A percentile compares a stretch with the other conserved stretches of the same genome.
phyloP scores from a whole-genome alignment of 2,329 filamentous ascomycete species.

The Cladosporium cucumerinum region DNA sequence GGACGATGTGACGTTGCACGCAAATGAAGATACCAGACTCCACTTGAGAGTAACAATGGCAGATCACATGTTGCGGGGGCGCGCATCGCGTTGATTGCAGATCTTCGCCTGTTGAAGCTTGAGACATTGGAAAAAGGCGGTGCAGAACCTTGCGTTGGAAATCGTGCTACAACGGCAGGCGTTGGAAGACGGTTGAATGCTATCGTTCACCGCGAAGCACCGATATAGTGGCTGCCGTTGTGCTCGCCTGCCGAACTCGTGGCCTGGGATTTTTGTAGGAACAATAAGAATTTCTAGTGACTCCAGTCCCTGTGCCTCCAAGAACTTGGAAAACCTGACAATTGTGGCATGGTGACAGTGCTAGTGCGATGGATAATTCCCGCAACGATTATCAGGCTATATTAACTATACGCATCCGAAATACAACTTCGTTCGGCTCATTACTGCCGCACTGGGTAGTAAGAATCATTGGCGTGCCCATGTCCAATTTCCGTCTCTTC shows the following conservation, averaged over 20 bases:
- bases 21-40: not conserved
- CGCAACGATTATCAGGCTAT: not conserved
- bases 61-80: conserved; percentile 1
- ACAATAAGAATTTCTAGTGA: not conserved
- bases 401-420: not conserved
- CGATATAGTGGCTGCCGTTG: not conserved
- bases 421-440: not conserved
- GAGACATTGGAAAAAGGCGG: not conserved
- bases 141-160: not conserved
- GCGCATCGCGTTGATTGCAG: not conserved
- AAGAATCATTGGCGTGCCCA: not conserved
- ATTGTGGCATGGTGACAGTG: not conserved
- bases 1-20: conserved; percentile 10
- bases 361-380: not conserved
- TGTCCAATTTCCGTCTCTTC: not conserved
- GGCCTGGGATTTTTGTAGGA: not conserved
- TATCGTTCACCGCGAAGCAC: not conserved
- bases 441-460: not conserved
- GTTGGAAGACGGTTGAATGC: not conserved
- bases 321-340: not conserved
- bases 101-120: not conserved
- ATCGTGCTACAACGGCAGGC: not conserved
- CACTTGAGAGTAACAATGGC: conserved; percentile 6
- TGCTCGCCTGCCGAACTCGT: not conserved
- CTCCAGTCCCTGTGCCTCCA: not conserved